Evolutionary conservation across 768 basidiomycete species (phyloP).

Genomic region (Tricholoma sp.): DNA sequence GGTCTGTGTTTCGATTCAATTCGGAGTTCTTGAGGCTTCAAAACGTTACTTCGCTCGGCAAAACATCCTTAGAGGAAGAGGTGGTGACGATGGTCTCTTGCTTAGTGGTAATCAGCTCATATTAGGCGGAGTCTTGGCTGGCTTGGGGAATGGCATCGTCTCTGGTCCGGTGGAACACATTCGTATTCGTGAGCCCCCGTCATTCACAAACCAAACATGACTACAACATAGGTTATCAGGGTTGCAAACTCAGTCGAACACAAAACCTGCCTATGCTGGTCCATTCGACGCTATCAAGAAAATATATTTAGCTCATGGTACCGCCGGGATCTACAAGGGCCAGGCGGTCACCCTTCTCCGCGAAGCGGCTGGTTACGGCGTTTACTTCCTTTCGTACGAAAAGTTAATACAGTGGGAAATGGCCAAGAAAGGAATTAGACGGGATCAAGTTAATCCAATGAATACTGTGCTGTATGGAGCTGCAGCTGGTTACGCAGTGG

Average conservation of each 20-base stretch:
- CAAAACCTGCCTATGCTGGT: constrained; percentile 71
- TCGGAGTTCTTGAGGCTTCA: constrained; percentile 80
- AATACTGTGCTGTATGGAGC: constrained; percentile 88
- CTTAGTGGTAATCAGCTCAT: constrained; percentile 65
- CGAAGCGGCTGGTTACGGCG: constrained; percentile 77
- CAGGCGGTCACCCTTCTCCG: constrained; percentile 84
- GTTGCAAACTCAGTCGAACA: constrained; percentile 84
- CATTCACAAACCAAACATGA: constrained; percentile 2
- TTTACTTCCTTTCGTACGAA: constrained; percentile 92
- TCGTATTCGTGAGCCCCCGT: constrained; percentile 72
- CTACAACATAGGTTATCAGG: constrained; percentile 38
- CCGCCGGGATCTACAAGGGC: constrained; percentile 88
- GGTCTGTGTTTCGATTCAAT: constrained; percentile 94
- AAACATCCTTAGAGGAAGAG: constrained; percentile 54
- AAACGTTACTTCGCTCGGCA: constrained; percentile 72
- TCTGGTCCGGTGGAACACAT: constrained; percentile 98
- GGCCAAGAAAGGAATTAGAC: constrained; percentile 57
- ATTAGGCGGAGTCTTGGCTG: constrained; percentile 75
- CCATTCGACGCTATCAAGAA: constrained; percentile 87
- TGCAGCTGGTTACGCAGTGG: constrained; percentile 84
- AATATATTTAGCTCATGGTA: constrained; percentile 69
- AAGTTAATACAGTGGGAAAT: constrained; percentile 87
- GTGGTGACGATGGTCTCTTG: constrained; percentile 59
- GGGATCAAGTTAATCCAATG: constrained; percentile 72
- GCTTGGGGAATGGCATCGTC: constrained; percentile 86